phyloP scores from a whole-genome alignment of 129 eudicot genomes.

The Chrysanthemum makinoi region DNA sequence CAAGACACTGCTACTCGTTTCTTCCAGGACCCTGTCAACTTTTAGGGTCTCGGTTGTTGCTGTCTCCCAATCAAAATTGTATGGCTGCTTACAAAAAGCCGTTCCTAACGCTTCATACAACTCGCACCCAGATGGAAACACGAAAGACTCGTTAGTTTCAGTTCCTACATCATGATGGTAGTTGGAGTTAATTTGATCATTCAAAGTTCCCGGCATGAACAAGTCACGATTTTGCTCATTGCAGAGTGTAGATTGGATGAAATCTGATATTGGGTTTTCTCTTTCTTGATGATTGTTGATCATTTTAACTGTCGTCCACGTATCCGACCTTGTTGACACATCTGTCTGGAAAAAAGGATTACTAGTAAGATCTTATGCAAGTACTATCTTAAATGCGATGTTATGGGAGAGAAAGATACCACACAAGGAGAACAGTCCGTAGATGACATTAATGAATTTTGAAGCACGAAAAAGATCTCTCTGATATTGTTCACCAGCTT shows the following conservation, averaged over 20 bases:
- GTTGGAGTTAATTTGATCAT: slow-evolving; percentile 9
- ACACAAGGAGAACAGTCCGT: slow-evolving; percentile 44
- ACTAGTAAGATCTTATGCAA: slow-evolving; percentile 6
- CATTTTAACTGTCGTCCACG: slow-evolving; percentile 25
- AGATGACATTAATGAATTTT: slow-evolving; percentile 36
- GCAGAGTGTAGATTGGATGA: slow-evolving; percentile 23
- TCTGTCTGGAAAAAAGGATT: slow-evolving; percentile 58
- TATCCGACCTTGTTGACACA: slow-evolving; percentile 35
- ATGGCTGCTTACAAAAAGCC: slow-evolving; percentile 42
- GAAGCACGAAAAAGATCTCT: slow-evolving; percentile 46
- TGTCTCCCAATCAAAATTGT: slow-evolving; percentile 31
- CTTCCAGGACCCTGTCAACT: slow-evolving; percentile 41
- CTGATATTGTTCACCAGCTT: slow-evolving; percentile 54
- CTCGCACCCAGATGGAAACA: slow-evolving; percentile 68
- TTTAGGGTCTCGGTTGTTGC: slow-evolving; percentile 34
- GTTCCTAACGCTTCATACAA: slow-evolving; percentile 84
- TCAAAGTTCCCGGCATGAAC: slow-evolving; percentile 24
- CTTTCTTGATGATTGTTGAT: slow-evolving; percentile 34
- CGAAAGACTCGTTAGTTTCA: slow-evolving; percentile 27
- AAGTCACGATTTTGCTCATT: slow-evolving; percentile 19
- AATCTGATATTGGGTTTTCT: slow-evolving; percentile 30
- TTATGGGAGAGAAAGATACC: slow-evolving; percentile 37
- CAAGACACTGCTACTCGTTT: slow-evolving; percentile 41
- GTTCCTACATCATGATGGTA: neutral
- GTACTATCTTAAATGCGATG: neutral